Evolutionary conservation across 192 early-diverging fungal species (phyloP).

Genomic region (Backusella liffmaniae): DNA sequence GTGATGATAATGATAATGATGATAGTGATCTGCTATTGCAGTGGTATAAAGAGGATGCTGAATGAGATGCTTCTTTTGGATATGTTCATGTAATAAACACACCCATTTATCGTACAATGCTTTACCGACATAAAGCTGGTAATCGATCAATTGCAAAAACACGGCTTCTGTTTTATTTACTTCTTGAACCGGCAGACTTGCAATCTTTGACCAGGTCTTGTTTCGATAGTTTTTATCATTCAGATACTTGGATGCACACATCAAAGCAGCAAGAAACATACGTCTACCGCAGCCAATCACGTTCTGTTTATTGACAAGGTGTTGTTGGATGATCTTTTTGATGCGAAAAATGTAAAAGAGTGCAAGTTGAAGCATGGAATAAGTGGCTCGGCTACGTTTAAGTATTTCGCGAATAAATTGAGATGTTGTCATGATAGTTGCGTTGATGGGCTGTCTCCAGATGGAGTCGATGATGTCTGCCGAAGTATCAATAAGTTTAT

Average conservation of each 20-base stretch:
- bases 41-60: background rate
- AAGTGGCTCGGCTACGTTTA: constrained; percentile 62
- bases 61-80: background rate
- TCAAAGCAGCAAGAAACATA: constrained; percentile 80
- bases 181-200: constrained; percentile 71
- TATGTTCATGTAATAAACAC: constrained; percentile 12
- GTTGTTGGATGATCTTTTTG: constrained; percentile 36
- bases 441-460: constrained; percentile 3
- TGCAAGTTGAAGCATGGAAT: constrained; percentile 68
- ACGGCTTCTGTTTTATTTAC: constrained; percentile 79
- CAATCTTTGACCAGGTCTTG: constrained; percentile 87
- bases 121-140: constrained; percentile 63
- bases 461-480: constrained; percentile 31
- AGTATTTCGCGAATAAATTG: constrained; percentile 69
- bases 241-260: constrained; percentile 86
- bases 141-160: constrained; percentile 78
- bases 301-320: constrained; percentile 8
- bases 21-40: background rate
- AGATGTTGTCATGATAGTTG: constrained; percentile 46
- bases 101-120: constrained; percentile 27
- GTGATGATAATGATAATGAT: background rate
- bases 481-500: constrained; percentile 22
- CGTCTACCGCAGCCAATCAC: constrained; percentile 67
- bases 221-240: constrained; percentile 84
- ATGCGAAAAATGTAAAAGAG: constrained; percentile 65